Base-by-base conservation (phyloP, 2,329 filamentous ascomycete genomes). In the Phoma sp. region DNA sequence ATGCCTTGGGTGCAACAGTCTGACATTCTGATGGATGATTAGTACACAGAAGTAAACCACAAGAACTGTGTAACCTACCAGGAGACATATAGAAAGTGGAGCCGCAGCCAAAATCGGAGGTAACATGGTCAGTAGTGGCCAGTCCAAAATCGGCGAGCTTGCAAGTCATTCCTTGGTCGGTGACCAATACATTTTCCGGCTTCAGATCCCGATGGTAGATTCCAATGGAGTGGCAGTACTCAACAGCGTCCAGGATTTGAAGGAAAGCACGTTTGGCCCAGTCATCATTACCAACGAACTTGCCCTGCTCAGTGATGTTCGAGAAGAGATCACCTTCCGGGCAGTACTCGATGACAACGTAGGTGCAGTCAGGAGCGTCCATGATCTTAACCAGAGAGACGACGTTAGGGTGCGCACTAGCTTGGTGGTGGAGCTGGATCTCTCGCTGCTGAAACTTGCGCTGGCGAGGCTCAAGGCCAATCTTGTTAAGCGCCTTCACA, bases 51-150 rank as follows among this genome's bases (percentile, higher is more conserved):
- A 47, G 18, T 35, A 4, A 23, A 29, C 35, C 40, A 14, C 27
- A 22, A 32, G 33, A 8, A 33, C 10, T n/a, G 13, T 4, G 13
- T n/a, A 61, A 80, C 85, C 76, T 89, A 97, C 93, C 93, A 85
- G 95, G 95, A 72, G 92, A 96, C 95, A 98, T 99, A 80, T 99
- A 99, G 71, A 98, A 98, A 11, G 93, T 98, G 29, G 95, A 98
- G 60, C 95, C 95, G 75, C 95, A 99, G 70, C 95, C 95, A 77
- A 96, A 97, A 75, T 99, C 95, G 66, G 92, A 89, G 61, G 93
- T 96, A 64, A 88, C 82, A 62, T 86, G 83, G 62, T 93, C 90
- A 54, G 86, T 87, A 23, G 92, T 98, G 55, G 95, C 95, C 50
- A 99, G 85, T 73, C 95, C 95, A 82, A 99, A 99, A 78, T 99